Evolutionary conservation across 495 filamentous ascomycete species (phyloP).

Genomic region (Penicillium waksmanii): DNA sequence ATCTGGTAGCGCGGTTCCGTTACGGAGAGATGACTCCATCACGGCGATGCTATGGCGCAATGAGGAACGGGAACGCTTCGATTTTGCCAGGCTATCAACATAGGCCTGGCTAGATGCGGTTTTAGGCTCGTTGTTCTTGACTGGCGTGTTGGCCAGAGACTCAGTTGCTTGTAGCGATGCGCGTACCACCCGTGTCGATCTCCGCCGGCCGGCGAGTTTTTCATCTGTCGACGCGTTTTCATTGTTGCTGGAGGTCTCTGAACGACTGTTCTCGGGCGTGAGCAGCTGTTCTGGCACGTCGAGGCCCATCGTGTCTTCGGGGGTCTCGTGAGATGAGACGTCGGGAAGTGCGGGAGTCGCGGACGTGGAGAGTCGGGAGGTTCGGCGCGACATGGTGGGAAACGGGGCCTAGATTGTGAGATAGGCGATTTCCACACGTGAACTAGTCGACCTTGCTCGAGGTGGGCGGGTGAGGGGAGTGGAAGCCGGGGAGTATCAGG

Average conservation of each 20-base stretch:
- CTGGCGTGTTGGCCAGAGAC: conserved; percentile 30
- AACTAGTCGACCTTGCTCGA: conserved; percentile 20
- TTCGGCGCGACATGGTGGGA: conserved; percentile 36
- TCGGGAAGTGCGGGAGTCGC: conserved; percentile 41
- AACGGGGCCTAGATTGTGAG: conserved; percentile 6
- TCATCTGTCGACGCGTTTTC: conserved; percentile 49
- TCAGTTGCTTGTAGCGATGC: conserved; percentile 40
- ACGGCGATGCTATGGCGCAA: conserved; percentile 50
- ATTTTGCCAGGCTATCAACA: conserved; percentile 35
- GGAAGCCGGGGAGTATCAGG: conserved; percentile 28
- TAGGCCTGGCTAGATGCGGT: conserved; percentile 46
- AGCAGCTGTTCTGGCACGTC: conserved; percentile 51
- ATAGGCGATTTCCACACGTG: conserved; percentile 17
- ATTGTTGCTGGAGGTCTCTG: conserved; percentile 55
- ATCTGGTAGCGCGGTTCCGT: conserved; percentile 35
- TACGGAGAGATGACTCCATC: conserved; percentile 47
- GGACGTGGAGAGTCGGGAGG: conserved; percentile 32
- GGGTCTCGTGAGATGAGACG: conserved; percentile 34
- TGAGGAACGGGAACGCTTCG: conserved; percentile 40
- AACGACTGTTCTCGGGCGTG: conserved; percentile 52
- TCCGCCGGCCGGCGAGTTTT: conserved; percentile 40
- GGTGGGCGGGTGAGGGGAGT: conserved; percentile 14
- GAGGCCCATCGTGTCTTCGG: conserved; percentile 43
- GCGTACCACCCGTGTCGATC: conserved; percentile 50
- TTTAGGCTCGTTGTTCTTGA: conserved; percentile 34